A percentile compares a stretch with the other conserved stretches of the same genome.
These are phyloP conservation scores for Hymenotorrendiella dingleyae DNA, from an alignment of 2,329 filamentous ascomycete genomes.

Conservation along the genomic window DNA sequence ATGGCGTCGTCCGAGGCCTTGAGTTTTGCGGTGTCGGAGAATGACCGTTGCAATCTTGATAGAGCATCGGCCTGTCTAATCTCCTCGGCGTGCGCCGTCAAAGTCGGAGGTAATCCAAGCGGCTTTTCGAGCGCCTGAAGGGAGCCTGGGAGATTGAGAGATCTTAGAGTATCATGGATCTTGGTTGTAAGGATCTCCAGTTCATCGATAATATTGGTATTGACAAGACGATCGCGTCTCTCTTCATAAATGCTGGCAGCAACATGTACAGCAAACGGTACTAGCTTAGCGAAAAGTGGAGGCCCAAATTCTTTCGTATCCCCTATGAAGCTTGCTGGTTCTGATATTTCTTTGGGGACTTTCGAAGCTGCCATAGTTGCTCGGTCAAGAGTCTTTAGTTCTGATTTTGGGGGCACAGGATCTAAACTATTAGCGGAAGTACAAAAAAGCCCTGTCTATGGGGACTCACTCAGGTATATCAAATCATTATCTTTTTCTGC, in stretches of 20 bases:
- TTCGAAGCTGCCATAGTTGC: slow-evolving; percentile 82
- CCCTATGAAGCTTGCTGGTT: slow-evolving; percentile 74
- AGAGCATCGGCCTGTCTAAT: slow-evolving; percentile 86
- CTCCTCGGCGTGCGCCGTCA: slow-evolving; percentile 89
- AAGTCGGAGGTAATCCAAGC: slow-evolving; percentile 75
- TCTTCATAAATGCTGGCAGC: slow-evolving; percentile 95
- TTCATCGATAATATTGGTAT: slow-evolving; percentile 78
- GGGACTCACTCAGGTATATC: slow-evolving; percentile 72
- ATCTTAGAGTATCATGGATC: slow-evolving; percentile 73
- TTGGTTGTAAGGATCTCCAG: slow-evolving; percentile 75
- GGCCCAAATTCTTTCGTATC: slow-evolving; percentile 75
- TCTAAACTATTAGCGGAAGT: slow-evolving; percentile 39
- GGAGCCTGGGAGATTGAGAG: slow-evolving; percentile 83
- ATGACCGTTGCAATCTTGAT: slow-evolving; percentile 67
- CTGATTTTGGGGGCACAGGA: slow-evolving; percentile 79
- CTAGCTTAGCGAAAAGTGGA: slow-evolving; percentile 82
- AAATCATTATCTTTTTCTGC: slow-evolving; percentile 96
- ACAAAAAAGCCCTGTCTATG: not conserved
- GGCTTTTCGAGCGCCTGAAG: slow-evolving; percentile 94
- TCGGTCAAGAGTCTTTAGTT: slow-evolving; percentile 77
- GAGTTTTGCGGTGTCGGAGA: slow-evolving; percentile 87
- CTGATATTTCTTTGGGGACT: slow-evolving; percentile 74
- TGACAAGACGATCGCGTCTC: slow-evolving; percentile 81
- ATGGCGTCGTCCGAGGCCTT: slow-evolving; percentile 70
- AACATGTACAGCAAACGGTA: slow-evolving; percentile 92